phyloP scores from a whole-genome alignment of 2,329 filamentous ascomycete species.

The Colletotrichum euphorbiae region DNA sequence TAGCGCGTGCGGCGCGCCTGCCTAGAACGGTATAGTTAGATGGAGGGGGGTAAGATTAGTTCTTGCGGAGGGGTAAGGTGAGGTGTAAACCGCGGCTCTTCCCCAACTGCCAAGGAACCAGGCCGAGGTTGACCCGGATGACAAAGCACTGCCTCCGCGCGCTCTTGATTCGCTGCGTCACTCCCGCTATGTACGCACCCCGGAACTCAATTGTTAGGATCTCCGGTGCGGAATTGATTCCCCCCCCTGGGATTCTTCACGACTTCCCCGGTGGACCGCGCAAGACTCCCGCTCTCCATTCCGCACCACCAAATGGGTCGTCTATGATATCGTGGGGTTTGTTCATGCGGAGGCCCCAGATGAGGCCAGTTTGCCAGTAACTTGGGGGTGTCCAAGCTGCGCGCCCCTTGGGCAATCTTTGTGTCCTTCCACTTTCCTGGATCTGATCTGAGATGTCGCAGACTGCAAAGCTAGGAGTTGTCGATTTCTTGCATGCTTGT shows the following conservation, averaged over 20 bases:
- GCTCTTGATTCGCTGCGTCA: slow-evolving; percentile 8
- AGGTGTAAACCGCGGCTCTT: no score
- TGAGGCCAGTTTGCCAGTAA: background rate
- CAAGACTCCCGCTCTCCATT: slow-evolving; percentile 8
- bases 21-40: no score
- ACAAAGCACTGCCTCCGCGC: background rate
- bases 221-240: slow-evolving; percentile 20
- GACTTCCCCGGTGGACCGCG: slow-evolving; percentile 19
- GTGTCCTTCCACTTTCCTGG: no score
- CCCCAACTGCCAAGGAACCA: slow-evolving; percentile 15
- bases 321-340: background rate
- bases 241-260: slow-evolving; percentile 21
- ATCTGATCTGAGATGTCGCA: no score
- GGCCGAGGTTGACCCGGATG: slow-evolving; percentile 21
- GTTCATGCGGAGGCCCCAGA: slow-evolving; percentile 8
- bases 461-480: no score
- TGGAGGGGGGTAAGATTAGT: no score
- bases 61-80: no score
- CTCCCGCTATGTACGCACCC: background rate
- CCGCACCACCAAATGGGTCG: background rate
- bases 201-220: slow-evolving; percentile 22
- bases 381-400: background rate
- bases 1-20: no score
- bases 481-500: no score
- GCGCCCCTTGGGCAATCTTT: no score